These are phyloP conservation scores for Kuraishia hungarica DNA, from an alignment of 805 yeast genomes.

Conservation along the genomic window DNA sequence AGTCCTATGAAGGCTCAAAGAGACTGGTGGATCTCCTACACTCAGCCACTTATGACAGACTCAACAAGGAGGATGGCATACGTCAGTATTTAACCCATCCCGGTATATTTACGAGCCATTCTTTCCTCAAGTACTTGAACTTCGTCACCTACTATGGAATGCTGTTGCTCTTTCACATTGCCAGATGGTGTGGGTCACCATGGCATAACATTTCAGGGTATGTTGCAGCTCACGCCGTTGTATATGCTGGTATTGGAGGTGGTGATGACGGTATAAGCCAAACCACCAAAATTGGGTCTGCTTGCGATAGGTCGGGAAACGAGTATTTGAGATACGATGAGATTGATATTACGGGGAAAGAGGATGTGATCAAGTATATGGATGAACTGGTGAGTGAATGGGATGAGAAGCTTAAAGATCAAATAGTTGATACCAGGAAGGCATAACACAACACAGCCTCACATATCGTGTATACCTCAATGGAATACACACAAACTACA, in stretches of 20 bases:
- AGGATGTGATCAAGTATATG: constrained; percentile 59
- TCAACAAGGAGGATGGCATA: constrained; percentile 43
- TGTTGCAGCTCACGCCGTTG: constrained; percentile 82
- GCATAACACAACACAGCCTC: background rate
- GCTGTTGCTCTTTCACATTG: constrained; percentile 75
- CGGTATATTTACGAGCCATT: constrained; percentile 82
- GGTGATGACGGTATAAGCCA: constrained; percentile 32
- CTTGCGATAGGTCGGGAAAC: constrained; percentile 52
- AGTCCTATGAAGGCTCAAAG: constrained; percentile 89
- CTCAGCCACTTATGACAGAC: constrained; percentile 49
- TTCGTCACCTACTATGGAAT: constrained; percentile 78
- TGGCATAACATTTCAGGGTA: constrained; percentile 89
- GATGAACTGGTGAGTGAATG: constrained; percentile 52
- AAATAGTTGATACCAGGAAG: constrained; percentile 48
- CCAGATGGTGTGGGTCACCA: constrained; percentile 74
- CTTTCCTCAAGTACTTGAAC: constrained; percentile 70
- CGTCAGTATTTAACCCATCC: constrained; percentile 82
- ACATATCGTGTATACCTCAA: no score
- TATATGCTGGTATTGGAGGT: constrained; percentile 51
- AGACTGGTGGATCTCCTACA: constrained; percentile 80
- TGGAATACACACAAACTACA: no score
- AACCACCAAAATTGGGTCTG: constrained; percentile 64
- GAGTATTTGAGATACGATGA: constrained; percentile 51
- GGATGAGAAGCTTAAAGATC: constrained; percentile 69
- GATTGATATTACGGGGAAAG: constrained; percentile 56